Base-by-base conservation (phyloP, 1,139 yeast species). In the Blastobotrys persicus region DNA sequence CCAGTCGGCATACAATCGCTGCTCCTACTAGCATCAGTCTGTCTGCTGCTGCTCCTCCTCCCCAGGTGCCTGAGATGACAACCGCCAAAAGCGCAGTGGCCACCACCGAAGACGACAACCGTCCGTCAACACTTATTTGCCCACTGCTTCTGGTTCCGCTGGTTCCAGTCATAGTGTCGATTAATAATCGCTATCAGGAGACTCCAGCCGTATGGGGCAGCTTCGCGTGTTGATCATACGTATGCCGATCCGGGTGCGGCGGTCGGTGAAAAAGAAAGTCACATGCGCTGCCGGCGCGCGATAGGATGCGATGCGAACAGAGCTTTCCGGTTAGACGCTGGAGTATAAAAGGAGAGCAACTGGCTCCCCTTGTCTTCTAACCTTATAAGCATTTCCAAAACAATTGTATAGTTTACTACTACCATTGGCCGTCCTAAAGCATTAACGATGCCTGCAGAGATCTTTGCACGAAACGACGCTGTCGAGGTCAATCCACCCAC, bases 401-500 rank as follows among this genome's bases (percentile, higher is more conserved):
- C 28, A 23, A 23, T 23, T 23, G 28, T 6, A 23, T 23, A 23
- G 28, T 23, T 23, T 23, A 23, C 28, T 9, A 23, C 28, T 5
- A 23, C 28, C 9, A 23, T 9, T 23, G 9, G n/a, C 28, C 9
- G 28, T 23, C 28, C 9, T 9, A 23, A 23, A 9, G n/a, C 48
- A 23, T 35, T 20, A 14, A 43, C 41, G 50, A 31, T 32, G 18
- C 31, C 47, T n/a, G 42, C 45, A 16, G 45, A 33, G 13, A 31
- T 51, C 3, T n/a, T 47, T 16, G 52, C 67, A 61, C 42, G 68
- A 19, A 82, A 81, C 65, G 67, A 74, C 47, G 87, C 84, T 16
- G 64, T 79, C 38, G 47, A 59, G 3, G 62, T 78, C 50, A 82
- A 82, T 59, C 75, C 80, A 2, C 63, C 74, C 12, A 45, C 62